Evolutionary conservation across 169 alveolate genomes (phyloP).

Genomic region (Amoebophrya sp.): DNA sequence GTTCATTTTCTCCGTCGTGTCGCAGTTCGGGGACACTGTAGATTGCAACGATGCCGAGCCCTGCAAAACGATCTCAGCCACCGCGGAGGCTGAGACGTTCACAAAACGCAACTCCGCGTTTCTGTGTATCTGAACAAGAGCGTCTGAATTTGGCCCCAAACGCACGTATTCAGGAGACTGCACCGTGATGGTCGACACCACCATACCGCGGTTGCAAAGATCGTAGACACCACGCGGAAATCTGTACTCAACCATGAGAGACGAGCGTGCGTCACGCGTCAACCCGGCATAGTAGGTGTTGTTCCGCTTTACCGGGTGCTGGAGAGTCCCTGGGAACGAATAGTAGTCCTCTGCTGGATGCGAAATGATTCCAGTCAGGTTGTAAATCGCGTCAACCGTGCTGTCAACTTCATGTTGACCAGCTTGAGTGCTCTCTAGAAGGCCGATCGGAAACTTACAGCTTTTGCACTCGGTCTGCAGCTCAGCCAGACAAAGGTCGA

Average conservation of each 20-base stretch:
- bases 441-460: neutral
- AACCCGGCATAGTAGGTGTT: constrained; percentile 18
- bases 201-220: neutral
- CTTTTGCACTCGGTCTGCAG: neutral
- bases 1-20: constrained; percentile 21
- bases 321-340: neutral
- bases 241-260: neutral
- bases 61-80: neutral
- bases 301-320: neutral
- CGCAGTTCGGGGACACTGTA: neutral
- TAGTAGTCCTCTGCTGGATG: neutral
- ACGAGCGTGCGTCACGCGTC: neutral
- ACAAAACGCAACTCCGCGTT: neutral
- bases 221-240: constrained; percentile 8
- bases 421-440: no score
- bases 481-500: neutral
- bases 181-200: neutral
- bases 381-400: no score
- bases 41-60: neutral
- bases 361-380: no score
- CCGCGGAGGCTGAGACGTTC: neutral
- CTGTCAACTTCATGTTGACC: neutral
- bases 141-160: neutral
- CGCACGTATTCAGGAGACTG: neutral
- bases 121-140: neutral